Evolutionary conservation across 345 rosid species (phyloP), one percentile per base, ranked within the genome.

Genomic region (Aegle marmelos): DNA sequence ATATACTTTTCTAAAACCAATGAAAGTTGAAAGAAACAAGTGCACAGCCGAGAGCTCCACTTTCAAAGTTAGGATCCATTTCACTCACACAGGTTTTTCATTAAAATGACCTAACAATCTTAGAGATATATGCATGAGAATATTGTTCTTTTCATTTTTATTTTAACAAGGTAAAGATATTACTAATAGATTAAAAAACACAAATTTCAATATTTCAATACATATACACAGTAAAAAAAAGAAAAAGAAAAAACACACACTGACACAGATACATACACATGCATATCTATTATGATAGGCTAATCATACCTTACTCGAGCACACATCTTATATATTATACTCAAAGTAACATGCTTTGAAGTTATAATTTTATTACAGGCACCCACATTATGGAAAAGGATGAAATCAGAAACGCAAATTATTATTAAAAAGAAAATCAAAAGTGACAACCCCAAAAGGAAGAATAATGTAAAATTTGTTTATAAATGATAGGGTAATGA

Each of bases 251-350:
- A 33, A 2, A 33, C 2, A 33, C 0, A 33, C 4, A 4, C 4
- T 4, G 34, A 33, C 34, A 4, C 4, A 33, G 0, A 33, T 3
- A 33, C 48, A 39, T 13, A 4, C 54, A 4, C 21, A 48, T 2
- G 16, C 54, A 48, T 8, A 1, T 48, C 63, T 57, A 6, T 45
- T 58, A 19, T 39, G n/a, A 75, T 71, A 56, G 48, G 21, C 72
- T 75, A 82, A 75, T 82, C 71, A 70, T 74, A 77, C 77, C 56
- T 63, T 66, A 31, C 56, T 30, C n/a, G 24, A 57, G 7, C 61
- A 58, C 10, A n/a, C 11, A 22, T 2, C 24, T n/a, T n/a, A 1
- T 8, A 2, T n/a, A 22, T 58, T 58, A 24, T 58, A n/a, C 27
- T 8, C 4, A 60, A 9, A 60, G 0, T 1, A 60, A 25, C 64